These are phyloP conservation scores for Cyberlindnera maritima DNA, from an alignment of 805 yeast species.

Conservation along the genomic window DNA sequence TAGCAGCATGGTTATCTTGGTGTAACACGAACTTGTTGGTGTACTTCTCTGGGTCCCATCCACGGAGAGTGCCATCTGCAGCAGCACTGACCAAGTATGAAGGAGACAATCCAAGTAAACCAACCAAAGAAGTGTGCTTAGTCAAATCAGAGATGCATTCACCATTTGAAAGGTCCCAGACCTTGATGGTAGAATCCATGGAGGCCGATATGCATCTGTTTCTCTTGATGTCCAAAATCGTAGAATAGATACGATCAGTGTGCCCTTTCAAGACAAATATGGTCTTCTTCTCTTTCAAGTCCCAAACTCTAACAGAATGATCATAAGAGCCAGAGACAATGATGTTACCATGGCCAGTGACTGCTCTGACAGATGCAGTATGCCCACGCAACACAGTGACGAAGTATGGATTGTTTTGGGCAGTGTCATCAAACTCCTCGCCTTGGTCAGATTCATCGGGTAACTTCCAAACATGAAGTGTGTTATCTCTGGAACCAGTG, in stretches of 20 bases:
- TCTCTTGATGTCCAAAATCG: slow-evolving; percentile 72
- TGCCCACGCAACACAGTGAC: slow-evolving; percentile 73
- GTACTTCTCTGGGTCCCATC: slow-evolving; percentile 88
- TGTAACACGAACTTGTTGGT: slow-evolving; percentile 63
- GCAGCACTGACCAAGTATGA: slow-evolving; percentile 88
- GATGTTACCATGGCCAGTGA: slow-evolving; percentile 80
- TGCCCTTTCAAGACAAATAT: slow-evolving; percentile 78
- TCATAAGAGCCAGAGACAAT: slow-evolving; percentile 91
- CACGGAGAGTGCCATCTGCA: slow-evolving; percentile 87
- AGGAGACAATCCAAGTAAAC: slow-evolving; percentile 73
- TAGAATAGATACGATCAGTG: slow-evolving; percentile 83
- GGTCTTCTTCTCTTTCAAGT: slow-evolving; percentile 70
- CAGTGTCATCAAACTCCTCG: slow-evolving; percentile 33
- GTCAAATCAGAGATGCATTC: slow-evolving; percentile 64
- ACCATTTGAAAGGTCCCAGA: slow-evolving; percentile 87
- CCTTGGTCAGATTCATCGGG: slow-evolving; percentile 44
- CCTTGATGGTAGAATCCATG: slow-evolving; percentile 81
- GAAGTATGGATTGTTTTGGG: slow-evolving; percentile 53
- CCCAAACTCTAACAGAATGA: slow-evolving; percentile 90
- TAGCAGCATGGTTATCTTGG: slow-evolving; percentile 78
- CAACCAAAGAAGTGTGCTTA: slow-evolving; percentile 90
- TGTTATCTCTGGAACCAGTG: slow-evolving; percentile 86
- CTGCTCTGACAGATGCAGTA: slow-evolving; percentile 78
- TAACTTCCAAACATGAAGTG: slow-evolving; percentile 79
- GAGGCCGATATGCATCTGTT: slow-evolving; percentile 87